These are phyloP conservation scores for Mycena floridula DNA, from an alignment of 768 basidiomycete species.

Conservation along the genomic window DNA sequence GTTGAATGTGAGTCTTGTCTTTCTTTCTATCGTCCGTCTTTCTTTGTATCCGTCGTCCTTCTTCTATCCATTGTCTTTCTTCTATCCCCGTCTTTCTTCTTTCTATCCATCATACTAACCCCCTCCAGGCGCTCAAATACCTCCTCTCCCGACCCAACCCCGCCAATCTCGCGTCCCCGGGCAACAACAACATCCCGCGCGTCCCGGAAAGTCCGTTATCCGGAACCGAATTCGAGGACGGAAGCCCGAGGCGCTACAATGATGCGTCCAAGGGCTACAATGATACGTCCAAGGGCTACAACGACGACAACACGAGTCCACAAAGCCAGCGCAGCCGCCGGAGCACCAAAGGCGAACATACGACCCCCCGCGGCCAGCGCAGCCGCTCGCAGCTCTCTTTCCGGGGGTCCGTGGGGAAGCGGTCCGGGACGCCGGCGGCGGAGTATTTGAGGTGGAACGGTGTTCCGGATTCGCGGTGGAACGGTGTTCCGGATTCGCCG, in stretches of 20 bases:
- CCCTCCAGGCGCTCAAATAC: constrained; percentile 78
- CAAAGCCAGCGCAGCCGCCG: constrained; percentile 69
- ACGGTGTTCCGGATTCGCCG: constrained; percentile 66
- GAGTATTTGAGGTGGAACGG: constrained; percentile 83
- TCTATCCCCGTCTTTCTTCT: too few relatives aligned
- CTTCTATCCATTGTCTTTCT: too few relatives aligned
- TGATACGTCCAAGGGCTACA: too few relatives aligned
- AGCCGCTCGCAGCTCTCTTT: constrained; percentile 77
- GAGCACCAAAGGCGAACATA: constrained; percentile 55
- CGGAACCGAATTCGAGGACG: constrained; percentile 44
- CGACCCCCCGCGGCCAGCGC: constrained; percentile 71
- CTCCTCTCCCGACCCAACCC: constrained; percentile 70
- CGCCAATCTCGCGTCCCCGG: constrained; percentile 22
- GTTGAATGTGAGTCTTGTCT: constrained; percentile 80
- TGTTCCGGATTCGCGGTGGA: too few relatives aligned
- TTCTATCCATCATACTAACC: too few relatives aligned
- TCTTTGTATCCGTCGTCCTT: too few relatives aligned
- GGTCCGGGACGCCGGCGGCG: constrained; percentile 84
- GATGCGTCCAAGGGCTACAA: too few relatives aligned
- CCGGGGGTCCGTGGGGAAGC: constrained; percentile 73
- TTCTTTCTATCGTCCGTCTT: too few relatives aligned
- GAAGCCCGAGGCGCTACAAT: too few relatives aligned
- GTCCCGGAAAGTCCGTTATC: constrained; percentile 47
- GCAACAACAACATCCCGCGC: too few relatives aligned
- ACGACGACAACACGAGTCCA: constrained; percentile 54